Evolutionary conservation across 495 filamentous ascomycete genomes (phyloP).

Genomic region (Halenospora varia): DNA sequence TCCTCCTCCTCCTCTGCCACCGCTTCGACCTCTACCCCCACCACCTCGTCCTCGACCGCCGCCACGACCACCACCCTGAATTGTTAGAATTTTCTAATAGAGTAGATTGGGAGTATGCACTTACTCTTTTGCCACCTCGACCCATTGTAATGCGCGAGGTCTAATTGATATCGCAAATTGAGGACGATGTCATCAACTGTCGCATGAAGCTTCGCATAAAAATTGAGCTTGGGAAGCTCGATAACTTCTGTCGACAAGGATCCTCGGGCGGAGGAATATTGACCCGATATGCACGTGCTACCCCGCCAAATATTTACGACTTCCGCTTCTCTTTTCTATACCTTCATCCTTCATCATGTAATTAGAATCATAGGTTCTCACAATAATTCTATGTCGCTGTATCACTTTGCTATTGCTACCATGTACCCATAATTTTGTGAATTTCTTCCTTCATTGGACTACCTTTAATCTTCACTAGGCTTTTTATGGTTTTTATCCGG

Average conservation of each 20-base stretch:
- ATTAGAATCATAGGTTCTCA: no score
- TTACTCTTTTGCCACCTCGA: constrained; percentile 34
- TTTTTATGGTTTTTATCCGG: no score
- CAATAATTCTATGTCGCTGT: no score
- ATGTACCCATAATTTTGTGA: no score
- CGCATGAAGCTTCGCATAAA: not conserved
- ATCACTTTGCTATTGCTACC: no score
- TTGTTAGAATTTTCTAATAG: not conserved
- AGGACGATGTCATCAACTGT: not conserved
- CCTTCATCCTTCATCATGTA: no score
- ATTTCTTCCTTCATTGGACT: no score
- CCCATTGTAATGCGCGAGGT: constrained; percentile 23
- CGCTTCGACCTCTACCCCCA: constrained; percentile 24
- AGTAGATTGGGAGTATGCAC: not conserved
- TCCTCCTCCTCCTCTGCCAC: constrained; percentile 30
- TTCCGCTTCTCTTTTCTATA: no score
- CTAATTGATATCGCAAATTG: not conserved
- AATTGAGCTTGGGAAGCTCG: not conserved
- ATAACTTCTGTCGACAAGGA: not conserved
- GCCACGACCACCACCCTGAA: constrained; percentile 24
- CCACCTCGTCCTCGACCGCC: constrained; percentile 29
- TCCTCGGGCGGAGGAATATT: not conserved
- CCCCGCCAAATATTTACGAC: no score
- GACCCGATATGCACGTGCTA: not conserved
- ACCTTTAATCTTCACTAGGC: no score